Percentiles rank a stretch among this genome's conserved stretches.
phyloP scores from a whole-genome alignment of 768 basidiomycete species.

The Galerina marginata region DNA sequence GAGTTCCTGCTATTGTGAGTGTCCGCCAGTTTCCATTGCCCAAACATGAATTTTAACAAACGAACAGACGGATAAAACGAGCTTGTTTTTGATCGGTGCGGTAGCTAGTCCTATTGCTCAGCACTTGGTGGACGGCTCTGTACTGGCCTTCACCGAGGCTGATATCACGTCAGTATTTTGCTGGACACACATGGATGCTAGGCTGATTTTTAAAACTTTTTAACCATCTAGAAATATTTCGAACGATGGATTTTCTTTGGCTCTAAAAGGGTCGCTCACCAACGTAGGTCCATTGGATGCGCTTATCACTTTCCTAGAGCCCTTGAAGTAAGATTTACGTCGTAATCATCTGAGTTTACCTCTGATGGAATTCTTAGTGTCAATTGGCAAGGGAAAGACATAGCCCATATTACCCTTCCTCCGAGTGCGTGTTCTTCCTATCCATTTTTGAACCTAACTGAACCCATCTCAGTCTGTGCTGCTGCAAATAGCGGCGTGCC shows the following conservation, averaged over 20 bases:
- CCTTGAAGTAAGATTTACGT: constrained; percentile 52
- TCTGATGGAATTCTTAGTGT: constrained; percentile 43
- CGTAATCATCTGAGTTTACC: neutral
- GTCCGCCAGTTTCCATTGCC: neutral
- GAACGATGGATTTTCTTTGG: constrained; percentile 66
- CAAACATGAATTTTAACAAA: neutral
- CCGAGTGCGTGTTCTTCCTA: constrained; percentile 43
- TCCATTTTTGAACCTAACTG: neutral
- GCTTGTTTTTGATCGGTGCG: constrained; percentile 71
- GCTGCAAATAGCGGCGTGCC: constrained; percentile 72
- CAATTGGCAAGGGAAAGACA: constrained; percentile 64
- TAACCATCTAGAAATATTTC: constrained; percentile 48
- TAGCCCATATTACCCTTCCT: constrained; percentile 68
- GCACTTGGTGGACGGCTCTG: constrained; percentile 61
- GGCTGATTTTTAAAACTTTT: neutral
- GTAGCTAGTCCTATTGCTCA: constrained; percentile 72
- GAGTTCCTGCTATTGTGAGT: constrained; percentile 59
- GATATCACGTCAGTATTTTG: constrained; percentile 55
- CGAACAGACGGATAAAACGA: constrained; percentile 50
- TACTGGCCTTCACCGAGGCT: constrained; percentile 58
- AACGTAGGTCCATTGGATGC: constrained; percentile 74
- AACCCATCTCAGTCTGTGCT: constrained; percentile 56
- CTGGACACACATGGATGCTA: neutral
- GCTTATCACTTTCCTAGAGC: constrained; percentile 66
- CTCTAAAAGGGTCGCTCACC: constrained; percentile 63